phyloP scores from a whole-genome alignment of 1,284 basidiomycete genomes.

The Microbotryum scabiosae region DNA sequence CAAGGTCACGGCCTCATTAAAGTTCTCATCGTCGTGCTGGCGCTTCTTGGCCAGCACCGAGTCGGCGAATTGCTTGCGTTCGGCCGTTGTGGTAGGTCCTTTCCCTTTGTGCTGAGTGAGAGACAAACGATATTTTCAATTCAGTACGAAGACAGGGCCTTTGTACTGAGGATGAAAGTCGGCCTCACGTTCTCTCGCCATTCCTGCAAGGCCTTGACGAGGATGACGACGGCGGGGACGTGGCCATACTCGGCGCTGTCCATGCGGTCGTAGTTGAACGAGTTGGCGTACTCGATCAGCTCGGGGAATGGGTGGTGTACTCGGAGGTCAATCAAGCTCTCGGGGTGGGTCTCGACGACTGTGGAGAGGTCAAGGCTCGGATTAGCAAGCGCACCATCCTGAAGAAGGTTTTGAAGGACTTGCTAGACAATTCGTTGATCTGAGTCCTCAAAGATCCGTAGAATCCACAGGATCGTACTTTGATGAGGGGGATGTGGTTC shows the following conservation, averaged over 20 bases:
- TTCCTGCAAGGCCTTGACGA: conserved; percentile 68
- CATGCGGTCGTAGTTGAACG: conserved; percentile 62
- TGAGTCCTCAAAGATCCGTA: conserved; percentile 80
- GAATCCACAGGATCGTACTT: conserved; percentile 75
- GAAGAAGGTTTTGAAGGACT: conserved; percentile 35
- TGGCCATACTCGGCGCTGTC: conserved; percentile 80
- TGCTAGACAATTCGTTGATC: conserved; percentile 73
- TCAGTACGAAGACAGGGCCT: not conserved
- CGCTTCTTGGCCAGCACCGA: conserved; percentile 51
- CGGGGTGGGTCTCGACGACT: conserved; percentile 88
- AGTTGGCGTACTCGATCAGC: conserved; percentile 61
- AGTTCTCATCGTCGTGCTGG: conserved; percentile 87
- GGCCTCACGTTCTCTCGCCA: conserved; percentile 63
- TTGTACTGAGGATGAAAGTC: not conserved
- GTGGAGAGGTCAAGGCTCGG: not conserved
- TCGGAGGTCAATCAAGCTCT: conserved; percentile 61
- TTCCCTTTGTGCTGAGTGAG: conserved; percentile 53
- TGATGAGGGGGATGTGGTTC: conserved; percentile 57
- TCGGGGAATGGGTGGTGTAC: conserved; percentile 82
- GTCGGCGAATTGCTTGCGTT: conserved; percentile 72
- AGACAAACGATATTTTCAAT: not conserved
- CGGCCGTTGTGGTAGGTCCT: conserved; percentile 55
- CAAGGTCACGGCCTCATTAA: conserved; percentile 72
- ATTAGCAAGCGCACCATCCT: not conserved
- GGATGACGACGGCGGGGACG: conserved; percentile 74